phyloP scores from a whole-genome alignment of 202 grass and related monocot species.

The Cymbopogon flexuosus region DNA sequence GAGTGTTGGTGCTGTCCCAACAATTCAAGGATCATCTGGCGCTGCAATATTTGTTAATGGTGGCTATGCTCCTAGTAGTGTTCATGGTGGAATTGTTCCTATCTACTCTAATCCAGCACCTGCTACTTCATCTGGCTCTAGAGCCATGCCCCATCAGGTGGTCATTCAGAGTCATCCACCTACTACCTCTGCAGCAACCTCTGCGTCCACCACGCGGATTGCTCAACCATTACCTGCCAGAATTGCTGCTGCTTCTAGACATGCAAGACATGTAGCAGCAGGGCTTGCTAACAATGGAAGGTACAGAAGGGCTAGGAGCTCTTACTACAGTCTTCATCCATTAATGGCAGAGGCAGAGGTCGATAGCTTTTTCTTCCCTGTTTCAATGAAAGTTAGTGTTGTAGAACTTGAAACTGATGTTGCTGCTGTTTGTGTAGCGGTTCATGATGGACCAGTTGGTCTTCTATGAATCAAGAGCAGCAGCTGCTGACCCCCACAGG shows the following conservation, averaged over 20 bases:
- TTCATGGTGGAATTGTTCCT: constrained; percentile 19
- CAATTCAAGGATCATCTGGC: constrained; percentile 14
- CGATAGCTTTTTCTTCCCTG: constrained; percentile 1
- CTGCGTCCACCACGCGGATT: neutral
- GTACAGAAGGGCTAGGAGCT: constrained; percentile 49
- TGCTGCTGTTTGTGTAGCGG: constrained; percentile 48
- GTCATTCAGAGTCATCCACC: constrained; percentile 22
- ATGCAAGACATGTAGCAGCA: constrained; percentile 31
- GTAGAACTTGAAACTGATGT: constrained; percentile 22
- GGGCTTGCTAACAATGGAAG: constrained; percentile 42
- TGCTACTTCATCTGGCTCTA: constrained; percentile 17
- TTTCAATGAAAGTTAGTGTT: constrained; percentile 19
- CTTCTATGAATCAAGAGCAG: constrained; percentile 35
- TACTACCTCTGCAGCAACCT: constrained; percentile 19
- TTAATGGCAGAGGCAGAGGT: constrained; percentile 57
- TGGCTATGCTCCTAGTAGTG: constrained; percentile 37
- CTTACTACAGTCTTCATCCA: constrained; percentile 40
- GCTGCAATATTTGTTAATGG: constrained; percentile 20
- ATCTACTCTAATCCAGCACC: constrained; percentile 22
- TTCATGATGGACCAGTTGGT: constrained; percentile 40
- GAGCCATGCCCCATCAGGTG: constrained; percentile 2
- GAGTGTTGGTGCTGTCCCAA: constrained; percentile 30
- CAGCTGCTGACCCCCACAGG: constrained; percentile 68
- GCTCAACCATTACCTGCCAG: constrained; percentile 17
- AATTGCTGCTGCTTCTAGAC: constrained; percentile 39